Conservation (phyloP, 2,329 filamentous ascomycete genomes). For the Trichoderma afroharzianum region DNA sequence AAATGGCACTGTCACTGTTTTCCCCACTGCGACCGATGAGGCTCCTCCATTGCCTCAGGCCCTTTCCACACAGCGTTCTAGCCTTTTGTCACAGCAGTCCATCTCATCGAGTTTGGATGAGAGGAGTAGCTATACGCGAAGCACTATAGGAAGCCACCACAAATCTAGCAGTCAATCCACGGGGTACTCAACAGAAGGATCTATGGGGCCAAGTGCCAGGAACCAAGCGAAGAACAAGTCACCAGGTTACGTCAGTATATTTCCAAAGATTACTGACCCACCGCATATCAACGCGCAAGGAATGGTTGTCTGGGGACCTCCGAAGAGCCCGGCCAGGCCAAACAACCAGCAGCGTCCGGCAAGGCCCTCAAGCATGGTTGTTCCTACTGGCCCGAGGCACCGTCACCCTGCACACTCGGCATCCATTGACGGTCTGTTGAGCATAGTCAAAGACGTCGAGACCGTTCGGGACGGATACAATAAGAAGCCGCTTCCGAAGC, state of each 20-base stretch:
- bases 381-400: slow-evolving; percentile 10
- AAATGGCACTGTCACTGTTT: slow-evolving; percentile 36
- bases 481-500: slow-evolving; percentile 6
- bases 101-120: not conserved
- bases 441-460: slow-evolving; percentile 9
- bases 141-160: not conserved
- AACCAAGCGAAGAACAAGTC: slow-evolving; percentile 19
- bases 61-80: not conserved
- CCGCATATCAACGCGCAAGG: slow-evolving; percentile 7
- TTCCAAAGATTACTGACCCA: slow-evolving; percentile 25
- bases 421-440: slow-evolving; percentile 25
- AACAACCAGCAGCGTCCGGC: not conserved
- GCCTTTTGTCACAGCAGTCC: not conserved
- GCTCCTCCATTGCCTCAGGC: not conserved
- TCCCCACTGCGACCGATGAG: slow-evolving; percentile 18
- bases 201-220: slow-evolving; percentile 18
- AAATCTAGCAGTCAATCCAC: slow-evolving; percentile 1
- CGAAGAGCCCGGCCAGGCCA: not conserved
- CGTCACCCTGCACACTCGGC: slow-evolving; percentile 15
- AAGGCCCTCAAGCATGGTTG: slow-evolving; percentile 27
- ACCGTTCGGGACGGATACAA: not conserved
- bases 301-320: not conserved
- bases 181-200: not conserved
- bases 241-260: slow-evolving; percentile 24
- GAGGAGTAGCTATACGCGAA: not conserved